A percentile compares a stretch with the other conserved stretches of the same genome.
Conservation (phyloP, 371 early-diverging fungal species). For the Batrachochytrium dendrobatidis region DNA sequence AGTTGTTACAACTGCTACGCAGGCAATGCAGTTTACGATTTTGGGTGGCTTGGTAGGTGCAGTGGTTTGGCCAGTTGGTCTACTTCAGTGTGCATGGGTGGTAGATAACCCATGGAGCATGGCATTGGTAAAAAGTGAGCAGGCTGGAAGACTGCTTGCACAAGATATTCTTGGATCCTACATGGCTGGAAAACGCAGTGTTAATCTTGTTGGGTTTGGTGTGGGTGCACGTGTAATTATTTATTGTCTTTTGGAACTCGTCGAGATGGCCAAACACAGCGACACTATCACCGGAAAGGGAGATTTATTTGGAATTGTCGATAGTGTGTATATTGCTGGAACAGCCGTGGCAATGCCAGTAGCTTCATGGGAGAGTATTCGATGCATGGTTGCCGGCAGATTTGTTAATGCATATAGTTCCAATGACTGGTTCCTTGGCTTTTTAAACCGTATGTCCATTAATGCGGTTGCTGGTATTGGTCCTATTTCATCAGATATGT, state of each 20-base stretch:
- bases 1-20: constrained; percentile 44
- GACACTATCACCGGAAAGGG: background rate
- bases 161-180: constrained; percentile 64
- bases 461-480: background rate
- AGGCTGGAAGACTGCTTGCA: constrained; percentile 56
- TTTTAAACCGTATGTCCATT: constrained; percentile 7
- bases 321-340: constrained; percentile 77
- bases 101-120: constrained; percentile 90
- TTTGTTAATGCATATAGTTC: constrained; percentile 18
- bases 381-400: constrained; percentile 13
- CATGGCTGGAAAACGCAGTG: constrained; percentile 78
- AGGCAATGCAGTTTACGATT: constrained; percentile 73
- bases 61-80: constrained; percentile 72
- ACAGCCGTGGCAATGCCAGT: constrained; percentile 41
- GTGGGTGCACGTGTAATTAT: constrained; percentile 86
- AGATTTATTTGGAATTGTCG: constrained; percentile 60
- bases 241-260: constrained; percentile 74
- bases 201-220: constrained; percentile 79
- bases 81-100: constrained; percentile 47
- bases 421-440: constrained; percentile 17
- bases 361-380: background rate
- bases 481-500: background rate
- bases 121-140: constrained; percentile 67
- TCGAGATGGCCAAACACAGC: constrained; percentile 28
- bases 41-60: constrained; percentile 69